A percentile compares a stretch with the other conserved stretches of the same genome.
Conservation (phyloP, 2,329 filamentous ascomycete genomes). For the Mycogone perniciosa region DNA sequence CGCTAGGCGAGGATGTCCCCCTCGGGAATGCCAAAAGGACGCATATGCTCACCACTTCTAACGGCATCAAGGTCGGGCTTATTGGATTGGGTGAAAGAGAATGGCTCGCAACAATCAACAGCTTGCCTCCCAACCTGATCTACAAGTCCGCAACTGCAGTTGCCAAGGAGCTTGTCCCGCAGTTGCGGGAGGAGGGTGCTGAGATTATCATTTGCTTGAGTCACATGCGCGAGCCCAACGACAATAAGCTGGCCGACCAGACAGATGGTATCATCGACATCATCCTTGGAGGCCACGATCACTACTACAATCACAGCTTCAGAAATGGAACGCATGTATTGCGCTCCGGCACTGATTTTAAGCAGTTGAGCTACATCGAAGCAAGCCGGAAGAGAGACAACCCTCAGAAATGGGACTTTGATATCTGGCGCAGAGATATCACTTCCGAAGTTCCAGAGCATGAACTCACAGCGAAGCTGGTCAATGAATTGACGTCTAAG, state of each 20-base stretch:
- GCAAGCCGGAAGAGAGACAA: slow-evolving; percentile 50
- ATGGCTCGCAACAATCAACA: slow-evolving; percentile 86
- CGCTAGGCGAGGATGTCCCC: slow-evolving; percentile 65
- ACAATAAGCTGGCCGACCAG: slow-evolving; percentile 74
- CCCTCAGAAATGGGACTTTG: slow-evolving; percentile 63
- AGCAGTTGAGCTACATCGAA: slow-evolving; percentile 84
- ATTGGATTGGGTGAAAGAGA: slow-evolving; percentile 82
- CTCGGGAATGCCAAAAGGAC: slow-evolving; percentile 72
- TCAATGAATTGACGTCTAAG: slow-evolving; percentile 63
- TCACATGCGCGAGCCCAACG: slow-evolving; percentile 83
- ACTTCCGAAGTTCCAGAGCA: slow-evolving; percentile 63
- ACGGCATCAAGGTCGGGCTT: slow-evolving; percentile 79
- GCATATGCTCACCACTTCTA: slow-evolving; percentile 69
- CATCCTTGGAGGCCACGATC: slow-evolving; percentile 83
- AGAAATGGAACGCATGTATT: slow-evolving; percentile 77
- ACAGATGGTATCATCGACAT: slow-evolving; percentile 72
- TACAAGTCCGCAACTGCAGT: slow-evolving; percentile 74
- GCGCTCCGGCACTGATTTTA: slow-evolving; percentile 87
- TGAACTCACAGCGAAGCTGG: slow-evolving; percentile 51
- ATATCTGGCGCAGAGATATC: slow-evolving; percentile 69
- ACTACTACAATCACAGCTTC: slow-evolving; percentile 74
- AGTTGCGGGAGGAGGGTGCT: slow-evolving; percentile 67
- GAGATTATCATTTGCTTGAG: slow-evolving; percentile 78
- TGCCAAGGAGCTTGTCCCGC: slow-evolving; percentile 67
- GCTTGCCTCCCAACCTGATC: slow-evolving; percentile 71